Conservation (phyloP, 2,329 filamentous ascomycete species). For the Ilyonectria destructans region DNA sequence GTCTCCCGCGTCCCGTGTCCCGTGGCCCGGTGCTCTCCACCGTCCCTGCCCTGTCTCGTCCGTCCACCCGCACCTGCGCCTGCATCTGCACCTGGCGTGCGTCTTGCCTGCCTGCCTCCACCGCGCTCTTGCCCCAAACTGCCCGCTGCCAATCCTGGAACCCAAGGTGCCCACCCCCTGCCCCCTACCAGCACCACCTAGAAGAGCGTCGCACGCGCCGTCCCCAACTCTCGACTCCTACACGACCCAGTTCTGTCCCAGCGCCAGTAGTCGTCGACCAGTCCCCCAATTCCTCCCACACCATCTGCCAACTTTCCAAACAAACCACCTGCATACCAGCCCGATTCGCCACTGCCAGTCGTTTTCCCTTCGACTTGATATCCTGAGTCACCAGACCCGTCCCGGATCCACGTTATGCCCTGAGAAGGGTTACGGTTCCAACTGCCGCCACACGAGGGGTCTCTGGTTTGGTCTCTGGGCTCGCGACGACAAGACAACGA, state of each 20-base stretch:
- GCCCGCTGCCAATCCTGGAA: constrained; percentile 31
- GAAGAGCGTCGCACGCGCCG: constrained; percentile 44
- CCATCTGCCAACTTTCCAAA: constrained; percentile 44
- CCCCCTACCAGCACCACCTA: constrained; percentile 36
- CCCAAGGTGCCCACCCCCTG: constrained; percentile 24
- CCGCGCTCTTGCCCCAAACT: constrained; percentile 22
- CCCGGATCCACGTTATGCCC: constrained; percentile 48
- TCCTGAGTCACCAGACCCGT: constrained; percentile 49
- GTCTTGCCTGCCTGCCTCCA: background rate
- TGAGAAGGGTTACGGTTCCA: constrained; percentile 45
- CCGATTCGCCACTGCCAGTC: constrained; percentile 47
- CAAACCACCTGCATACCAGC: constrained; percentile 50
- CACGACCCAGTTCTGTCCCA: constrained; percentile 39
- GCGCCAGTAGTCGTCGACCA: constrained; percentile 32
- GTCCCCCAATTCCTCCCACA: constrained; percentile 46
- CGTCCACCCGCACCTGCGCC: constrained; percentile 33
- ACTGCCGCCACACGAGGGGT: constrained; percentile 45
- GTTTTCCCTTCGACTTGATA: constrained; percentile 47
- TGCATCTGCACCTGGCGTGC: constrained; percentile 13
- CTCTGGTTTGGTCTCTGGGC: constrained; percentile 30
- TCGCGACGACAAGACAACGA: constrained; percentile 31
- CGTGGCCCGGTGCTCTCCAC: constrained; percentile 33
- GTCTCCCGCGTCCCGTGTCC: constrained; percentile 38
- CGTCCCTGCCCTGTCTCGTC: constrained; percentile 29
- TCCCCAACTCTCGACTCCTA: constrained; percentile 41